A percentile compares a stretch with the other conserved stretches of the same genome.
These are phyloP conservation scores for Hirschioporus abietinus DNA, from an alignment of 768 basidiomycete species.

Conservation along the genomic window DNA sequence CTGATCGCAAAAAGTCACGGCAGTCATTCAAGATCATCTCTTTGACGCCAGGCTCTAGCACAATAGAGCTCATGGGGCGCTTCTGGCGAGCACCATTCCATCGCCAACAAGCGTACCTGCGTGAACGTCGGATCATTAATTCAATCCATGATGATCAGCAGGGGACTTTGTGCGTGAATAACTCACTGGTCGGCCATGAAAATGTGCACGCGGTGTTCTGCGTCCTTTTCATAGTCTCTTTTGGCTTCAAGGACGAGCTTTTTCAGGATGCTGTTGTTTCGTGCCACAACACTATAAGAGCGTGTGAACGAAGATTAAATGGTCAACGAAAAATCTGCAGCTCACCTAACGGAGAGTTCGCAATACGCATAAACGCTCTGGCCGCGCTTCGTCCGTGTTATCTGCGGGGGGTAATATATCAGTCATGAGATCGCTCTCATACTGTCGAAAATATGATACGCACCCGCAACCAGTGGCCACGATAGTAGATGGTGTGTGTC, in stretches of 20 bases:
- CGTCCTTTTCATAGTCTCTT: conserved; percentile 86
- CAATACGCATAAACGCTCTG: conserved; percentile 67
- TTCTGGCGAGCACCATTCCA: conserved; percentile 89
- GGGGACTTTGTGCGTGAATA: conserved; percentile 2
- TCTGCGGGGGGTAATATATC: conserved; percentile 37
- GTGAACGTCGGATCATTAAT: conserved; percentile 10
- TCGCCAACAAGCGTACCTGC: conserved; percentile 73
- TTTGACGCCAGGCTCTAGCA: conserved; percentile 83
- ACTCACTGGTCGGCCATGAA: conserved; percentile 86
- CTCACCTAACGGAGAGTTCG: conserved; percentile 75
- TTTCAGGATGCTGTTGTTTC: conserved; percentile 85
- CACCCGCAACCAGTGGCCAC: conserved; percentile 83
- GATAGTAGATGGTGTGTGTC: conserved; percentile 86
- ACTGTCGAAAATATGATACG: conserved; percentile 18
- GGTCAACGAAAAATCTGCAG: conserved; percentile 13
- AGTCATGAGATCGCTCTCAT: conserved; percentile 18
- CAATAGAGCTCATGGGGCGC: conserved; percentile 89
- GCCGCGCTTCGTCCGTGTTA: conserved; percentile 74
- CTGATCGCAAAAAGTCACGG: conserved; percentile 77
- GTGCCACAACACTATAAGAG: conserved; percentile 67
- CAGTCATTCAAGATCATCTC: conserved; percentile 88
- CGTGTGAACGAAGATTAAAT: conserved; percentile 7
- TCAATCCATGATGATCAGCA: conserved; percentile 14
- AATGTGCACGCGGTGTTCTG: conserved; percentile 85
- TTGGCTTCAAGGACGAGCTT: conserved; percentile 83